Conservation (phyloP, 192 early-diverging fungal genomes). For the Podila minutissima region DNA sequence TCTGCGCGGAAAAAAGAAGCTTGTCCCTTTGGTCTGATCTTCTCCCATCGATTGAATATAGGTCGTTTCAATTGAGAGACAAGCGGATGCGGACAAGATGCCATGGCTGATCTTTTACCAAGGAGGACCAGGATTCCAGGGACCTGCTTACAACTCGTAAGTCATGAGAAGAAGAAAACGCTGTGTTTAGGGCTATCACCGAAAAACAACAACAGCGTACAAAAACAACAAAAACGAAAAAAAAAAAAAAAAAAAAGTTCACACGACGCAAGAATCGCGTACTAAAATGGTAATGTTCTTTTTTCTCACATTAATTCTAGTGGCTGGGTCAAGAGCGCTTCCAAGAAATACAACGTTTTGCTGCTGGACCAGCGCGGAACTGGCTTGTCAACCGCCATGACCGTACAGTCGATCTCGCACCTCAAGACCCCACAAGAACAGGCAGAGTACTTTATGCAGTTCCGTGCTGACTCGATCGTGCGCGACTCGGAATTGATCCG, state of each 20-base stretch:
- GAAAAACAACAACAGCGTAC: no score
- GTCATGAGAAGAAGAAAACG: no score
- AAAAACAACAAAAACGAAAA: no score
- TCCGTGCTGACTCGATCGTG: conserved; percentile 77
- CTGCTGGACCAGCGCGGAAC: conserved; percentile 78
- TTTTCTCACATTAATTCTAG: conserved; percentile 2
- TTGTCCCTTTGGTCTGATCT: neutral
- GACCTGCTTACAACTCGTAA: conserved; percentile 47
- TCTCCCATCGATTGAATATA: neutral
- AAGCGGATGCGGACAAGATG: conserved; percentile 38
- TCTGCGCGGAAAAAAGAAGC: neutral
- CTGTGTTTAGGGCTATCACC: no score
- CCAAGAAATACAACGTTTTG: conserved; percentile 72
- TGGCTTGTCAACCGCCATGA: conserved; percentile 68
- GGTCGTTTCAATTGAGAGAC: conserved; percentile 40
- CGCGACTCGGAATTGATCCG: conserved; percentile 74
- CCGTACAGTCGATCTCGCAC: conserved; percentile 55
- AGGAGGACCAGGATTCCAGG: conserved; percentile 44
- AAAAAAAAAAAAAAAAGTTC: no score
- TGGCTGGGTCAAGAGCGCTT: conserved; percentile 50
- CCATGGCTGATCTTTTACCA: conserved; percentile 51
- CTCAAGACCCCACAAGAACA: conserved; percentile 63
- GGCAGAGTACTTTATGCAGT: conserved; percentile 68
- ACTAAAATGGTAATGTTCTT: neutral
- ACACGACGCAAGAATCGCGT: neutral